Evolutionary conservation across 805 yeast genomes (phyloP), one percentile per base, ranked within the genome.

Genomic region (Ascoidea asiatica): DNA sequence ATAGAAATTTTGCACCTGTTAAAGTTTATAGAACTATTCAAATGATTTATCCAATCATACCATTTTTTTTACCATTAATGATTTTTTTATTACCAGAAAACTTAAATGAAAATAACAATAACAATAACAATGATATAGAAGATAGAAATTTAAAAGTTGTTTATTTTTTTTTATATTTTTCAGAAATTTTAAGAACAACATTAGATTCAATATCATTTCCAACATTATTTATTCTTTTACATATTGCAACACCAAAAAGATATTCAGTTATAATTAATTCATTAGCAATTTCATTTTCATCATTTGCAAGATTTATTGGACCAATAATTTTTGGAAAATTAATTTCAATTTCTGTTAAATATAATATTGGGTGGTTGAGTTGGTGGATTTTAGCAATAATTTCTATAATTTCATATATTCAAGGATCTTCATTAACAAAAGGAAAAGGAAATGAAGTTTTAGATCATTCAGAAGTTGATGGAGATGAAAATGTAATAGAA

Each of bases 221-320:
- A 5, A 74, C 71, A 46, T 59, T 75, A 21, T 56, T 73, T 48
- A 60, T 77, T 19, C 61, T 79, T 44, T 66, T 76, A 35, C 81
- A 75, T 56, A 64, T 77, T 42, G 69, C 74, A 5, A 67, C 81
- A 1, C 69, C 70, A 11, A 66, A 75, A 19, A 63, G 69, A 48
- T 71, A 76, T 49, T 64, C 81, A 43, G 81, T 81, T 1, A 67
- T 73, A 51, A 67, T 79, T 45, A 79, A 79, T 53, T 79, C 80
- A 13, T 66, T 75, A 17, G 65, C 78, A 3, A 67, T 77, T 56
- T 69, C 77, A 38, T 63, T 70, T 37, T 59, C 72, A 17, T 69
- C 84, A 1, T 56, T 72, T 35, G 79, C 82, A 1, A 60, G 84
- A 50, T 76, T 72, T 44, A 40, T 70, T 1, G 83, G 77, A 3